Percentiles rank a stretch among this genome's conserved stretches.
Evolutionary conservation across 2,329 filamentous ascomycete genomes (phyloP).

Genomic region (Stachybotrys echinatus): DNA sequence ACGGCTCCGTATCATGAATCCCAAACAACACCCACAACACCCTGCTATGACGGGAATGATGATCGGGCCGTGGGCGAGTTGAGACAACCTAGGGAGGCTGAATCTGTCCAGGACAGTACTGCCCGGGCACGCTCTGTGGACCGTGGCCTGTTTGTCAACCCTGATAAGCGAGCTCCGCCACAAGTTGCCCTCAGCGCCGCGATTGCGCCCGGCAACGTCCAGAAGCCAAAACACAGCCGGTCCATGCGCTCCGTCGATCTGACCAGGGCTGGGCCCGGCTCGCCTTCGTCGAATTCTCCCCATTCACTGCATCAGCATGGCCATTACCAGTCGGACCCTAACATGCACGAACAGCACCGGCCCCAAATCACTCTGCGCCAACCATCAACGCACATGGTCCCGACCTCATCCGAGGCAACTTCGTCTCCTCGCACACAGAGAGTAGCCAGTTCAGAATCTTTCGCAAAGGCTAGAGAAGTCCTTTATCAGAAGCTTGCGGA

Average conservation of each 20-base stretch:
- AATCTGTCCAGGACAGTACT: conserved; percentile 35
- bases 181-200: conserved; percentile 60
- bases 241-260: conserved; percentile 41
- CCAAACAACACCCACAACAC: conserved; percentile 24
- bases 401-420: conserved; percentile 3
- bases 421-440: background rate
- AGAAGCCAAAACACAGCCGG: conserved; percentile 38
- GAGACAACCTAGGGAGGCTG: conserved; percentile 35
- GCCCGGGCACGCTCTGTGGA: conserved; percentile 60
- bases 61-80: conserved; percentile 34
- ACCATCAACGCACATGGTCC: conserved; percentile 35
- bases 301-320: conserved; percentile 30
- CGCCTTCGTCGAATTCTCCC: conserved; percentile 32
- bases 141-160: conserved; percentile 50
- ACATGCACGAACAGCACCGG: conserved; percentile 25
- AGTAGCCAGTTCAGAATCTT: background rate
- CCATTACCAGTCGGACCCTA: conserved; percentile 39
- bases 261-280: conserved; percentile 21
- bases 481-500: background rate
- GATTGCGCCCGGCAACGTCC: conserved; percentile 55
- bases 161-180: conserved; percentile 60
- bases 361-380: conserved; percentile 31
- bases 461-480: background rate
- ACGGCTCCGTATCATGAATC: conserved; percentile 4
- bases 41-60: conserved; percentile 24